Evolutionary conservation across 306 rosid species (phyloP).

Genomic region (Prunus mume): DNA sequence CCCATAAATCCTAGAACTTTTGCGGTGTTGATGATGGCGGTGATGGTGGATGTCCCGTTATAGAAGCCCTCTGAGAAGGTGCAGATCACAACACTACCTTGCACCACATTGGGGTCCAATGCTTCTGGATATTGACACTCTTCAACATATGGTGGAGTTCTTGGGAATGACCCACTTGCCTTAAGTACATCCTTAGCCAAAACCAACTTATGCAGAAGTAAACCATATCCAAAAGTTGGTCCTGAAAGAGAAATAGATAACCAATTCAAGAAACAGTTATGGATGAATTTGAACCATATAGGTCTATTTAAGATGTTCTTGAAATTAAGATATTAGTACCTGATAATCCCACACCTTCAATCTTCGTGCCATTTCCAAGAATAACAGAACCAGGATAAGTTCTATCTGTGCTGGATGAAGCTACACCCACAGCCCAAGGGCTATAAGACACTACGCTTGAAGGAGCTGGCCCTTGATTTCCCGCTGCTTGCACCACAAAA

Average conservation of each 20-base stretch:
- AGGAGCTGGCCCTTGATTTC: slow-evolving; percentile 69
- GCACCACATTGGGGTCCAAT: slow-evolving; percentile 45
- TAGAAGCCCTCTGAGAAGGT: slow-evolving; percentile 70
- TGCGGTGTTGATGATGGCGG: slow-evolving; percentile 53
- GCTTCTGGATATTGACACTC: slow-evolving; percentile 86
- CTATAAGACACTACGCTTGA: slow-evolving; percentile 66
- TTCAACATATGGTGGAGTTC: slow-evolving; percentile 44
- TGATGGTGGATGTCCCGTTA: slow-evolving; percentile 57
- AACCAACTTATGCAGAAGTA: slow-evolving; percentile 47
- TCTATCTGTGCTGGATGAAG: slow-evolving; percentile 67
- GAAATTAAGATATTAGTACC: slow-evolving; percentile 20
- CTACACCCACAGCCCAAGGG: slow-evolving; percentile 78
- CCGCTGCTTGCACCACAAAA: slow-evolving; percentile 80
- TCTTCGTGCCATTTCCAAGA: slow-evolving; percentile 57
- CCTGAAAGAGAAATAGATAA: slow-evolving; percentile 30
- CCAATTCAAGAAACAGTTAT: neutral
- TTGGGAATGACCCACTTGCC: slow-evolving; percentile 46
- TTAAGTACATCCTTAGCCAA: slow-evolving; percentile 71
- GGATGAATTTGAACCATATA: neutral
- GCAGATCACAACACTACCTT: slow-evolving; percentile 62
- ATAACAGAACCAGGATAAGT: slow-evolving; percentile 44
- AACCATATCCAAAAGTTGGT: slow-evolving; percentile 54
- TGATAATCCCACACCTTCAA: slow-evolving; percentile 61
- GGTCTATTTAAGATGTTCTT: neutral
- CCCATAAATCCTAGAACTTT: slow-evolving; percentile 48